Base-by-base conservation (phyloP, 805 yeast species). In the Candida boidinii region DNA sequence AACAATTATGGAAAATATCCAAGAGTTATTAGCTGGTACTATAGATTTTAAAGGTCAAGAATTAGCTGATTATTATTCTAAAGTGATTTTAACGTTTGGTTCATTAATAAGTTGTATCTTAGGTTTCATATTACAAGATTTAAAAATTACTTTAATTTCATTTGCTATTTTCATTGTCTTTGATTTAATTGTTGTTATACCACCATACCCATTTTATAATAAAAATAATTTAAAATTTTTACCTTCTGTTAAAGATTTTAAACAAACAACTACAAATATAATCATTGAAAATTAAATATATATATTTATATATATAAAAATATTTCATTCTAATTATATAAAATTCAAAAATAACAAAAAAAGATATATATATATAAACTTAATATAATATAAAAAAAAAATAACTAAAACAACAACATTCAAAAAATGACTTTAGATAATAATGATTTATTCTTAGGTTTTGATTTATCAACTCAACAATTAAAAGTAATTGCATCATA, bases 401-500 rank as follows among this genome's bases (percentile, higher is more conserved):
- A 21, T 27, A 16, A 30, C 23, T 41, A 34, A 38, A 39, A 32
- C 21, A 20, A n/a, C n/a, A n/a, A n/a, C n/a, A n/a, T n/a, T n/a
- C n/a, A n/a, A n/a, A n/a, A n/a, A n/a, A 45, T 39, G 43, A 33
- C 45, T 27, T 26, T 24, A 29, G 31, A 24, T 19, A 15, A 41
- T 13, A 33, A 37, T 10, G 53, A 48, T 26, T 46, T 65, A 19
- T 77, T 57, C 48, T 55, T 83, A 38, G 96, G 96, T 1, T 74
- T 86, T 46, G 96, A 88, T 53, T 64, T 88, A 18, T 84, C 95
- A 2, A 87, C 96, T 12, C 96, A 87, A 52, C 95, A 86, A 49
- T 60, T 88, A 45, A 87, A 87, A 54, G 70, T 83, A 28, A 68
- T 86, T 27, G 78, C 79, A 17, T 72, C 83, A 21, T 62, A 75